Conservation (phyloP, 1,284 basidiomycete genomes). For the Ustilago lituana region DNA sequence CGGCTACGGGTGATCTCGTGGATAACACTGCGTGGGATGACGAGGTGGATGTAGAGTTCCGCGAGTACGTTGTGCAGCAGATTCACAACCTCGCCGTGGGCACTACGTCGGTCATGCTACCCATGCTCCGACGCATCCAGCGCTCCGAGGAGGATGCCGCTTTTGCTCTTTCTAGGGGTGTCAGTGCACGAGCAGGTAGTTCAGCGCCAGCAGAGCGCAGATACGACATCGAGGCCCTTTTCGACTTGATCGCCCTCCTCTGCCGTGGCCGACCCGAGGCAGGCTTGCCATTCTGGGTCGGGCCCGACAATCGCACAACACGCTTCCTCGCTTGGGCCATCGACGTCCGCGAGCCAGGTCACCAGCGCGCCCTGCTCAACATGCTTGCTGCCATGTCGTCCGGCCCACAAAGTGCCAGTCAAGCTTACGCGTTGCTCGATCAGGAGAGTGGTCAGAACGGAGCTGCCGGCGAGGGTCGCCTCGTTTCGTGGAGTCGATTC, state of each 20-base stretch:
- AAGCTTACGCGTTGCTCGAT: slow-evolving; percentile 60
- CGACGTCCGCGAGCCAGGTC: slow-evolving; percentile 63
- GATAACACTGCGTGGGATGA: slow-evolving; percentile 66
- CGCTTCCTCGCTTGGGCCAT: slow-evolving; percentile 66
- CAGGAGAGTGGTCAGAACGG: slow-evolving; percentile 36
- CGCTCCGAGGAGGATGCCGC: slow-evolving; percentile 65
- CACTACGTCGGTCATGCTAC: slow-evolving; percentile 55
- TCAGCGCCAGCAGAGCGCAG: slow-evolving; percentile 59
- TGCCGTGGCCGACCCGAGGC: slow-evolving; percentile 59
- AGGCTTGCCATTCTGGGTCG: slow-evolving; percentile 61
- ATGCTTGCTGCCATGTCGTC: slow-evolving; percentile 63
- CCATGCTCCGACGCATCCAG: slow-evolving; percentile 63
- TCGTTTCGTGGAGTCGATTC: slow-evolving; percentile 63
- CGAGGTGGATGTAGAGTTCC: slow-evolving; percentile 63
- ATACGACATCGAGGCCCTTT: slow-evolving; percentile 66
- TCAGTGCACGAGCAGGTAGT: slow-evolving; percentile 19
- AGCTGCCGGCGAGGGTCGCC: slow-evolving; percentile 49
- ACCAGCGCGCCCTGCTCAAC: slow-evolving; percentile 64
- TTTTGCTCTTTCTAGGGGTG: slow-evolving; percentile 49
- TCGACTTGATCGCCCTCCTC: slow-evolving; percentile 61
- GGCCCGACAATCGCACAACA: slow-evolving; percentile 69
- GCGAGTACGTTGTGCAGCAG: slow-evolving; percentile 63
- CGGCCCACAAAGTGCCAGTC: slow-evolving; percentile 62
- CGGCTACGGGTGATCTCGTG: slow-evolving; percentile 48
- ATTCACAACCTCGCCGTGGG: slow-evolving; percentile 55